These are phyloP conservation scores for Daldinia loculata DNA, from an alignment of 495 filamentous ascomycete species.

Conservation along the genomic window DNA sequence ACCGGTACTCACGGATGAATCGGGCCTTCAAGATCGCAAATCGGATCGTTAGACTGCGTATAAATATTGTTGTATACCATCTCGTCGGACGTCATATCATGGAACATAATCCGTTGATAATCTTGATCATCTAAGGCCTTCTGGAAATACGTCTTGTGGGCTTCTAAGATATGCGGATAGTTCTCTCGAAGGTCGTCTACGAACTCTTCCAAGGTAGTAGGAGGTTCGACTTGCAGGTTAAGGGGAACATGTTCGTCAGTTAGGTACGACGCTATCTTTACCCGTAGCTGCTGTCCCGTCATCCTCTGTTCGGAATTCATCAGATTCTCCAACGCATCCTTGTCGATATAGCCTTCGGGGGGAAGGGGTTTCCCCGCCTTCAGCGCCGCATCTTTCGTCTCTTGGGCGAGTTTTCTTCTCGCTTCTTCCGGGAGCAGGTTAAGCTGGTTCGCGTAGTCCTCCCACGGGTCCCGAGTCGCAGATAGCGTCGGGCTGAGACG, in stretches of 20 bases:
- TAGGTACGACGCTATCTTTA: not conserved
- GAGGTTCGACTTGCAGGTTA: not conserved
- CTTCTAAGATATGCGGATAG: not conserved
- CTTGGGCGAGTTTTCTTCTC: not conserved
- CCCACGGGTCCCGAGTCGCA: conserved; percentile 35
- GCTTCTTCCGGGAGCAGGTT: conserved; percentile 16
- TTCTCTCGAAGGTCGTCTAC: not conserved
- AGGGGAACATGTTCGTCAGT: not conserved
- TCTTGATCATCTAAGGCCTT: conserved; percentile 43
- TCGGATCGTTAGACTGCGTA: conserved; percentile 28
- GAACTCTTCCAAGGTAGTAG: not conserved
- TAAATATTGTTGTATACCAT: conserved; percentile 28
- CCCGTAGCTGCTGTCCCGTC: conserved; percentile 3
- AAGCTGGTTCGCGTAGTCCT: conserved; percentile 30
- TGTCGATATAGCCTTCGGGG: conserved; percentile 17
- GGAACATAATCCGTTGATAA: conserved; percentile 43
- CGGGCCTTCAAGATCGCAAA: conserved; percentile 28
- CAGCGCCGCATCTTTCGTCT: not conserved
- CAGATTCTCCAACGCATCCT: conserved; percentile 17
- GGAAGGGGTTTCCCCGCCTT: not conserved
- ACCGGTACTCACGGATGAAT: conserved; percentile 40
- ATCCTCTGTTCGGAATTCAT: conserved; percentile 3
- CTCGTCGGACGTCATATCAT: conserved; percentile 48
- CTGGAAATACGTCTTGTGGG: conserved; percentile 25
- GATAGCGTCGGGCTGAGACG: conserved; percentile 47